Evolutionary conservation across 2,329 filamentous ascomycete genomes (phyloP).

Genomic region (Zelopaecilomyces penicillatus): DNA sequence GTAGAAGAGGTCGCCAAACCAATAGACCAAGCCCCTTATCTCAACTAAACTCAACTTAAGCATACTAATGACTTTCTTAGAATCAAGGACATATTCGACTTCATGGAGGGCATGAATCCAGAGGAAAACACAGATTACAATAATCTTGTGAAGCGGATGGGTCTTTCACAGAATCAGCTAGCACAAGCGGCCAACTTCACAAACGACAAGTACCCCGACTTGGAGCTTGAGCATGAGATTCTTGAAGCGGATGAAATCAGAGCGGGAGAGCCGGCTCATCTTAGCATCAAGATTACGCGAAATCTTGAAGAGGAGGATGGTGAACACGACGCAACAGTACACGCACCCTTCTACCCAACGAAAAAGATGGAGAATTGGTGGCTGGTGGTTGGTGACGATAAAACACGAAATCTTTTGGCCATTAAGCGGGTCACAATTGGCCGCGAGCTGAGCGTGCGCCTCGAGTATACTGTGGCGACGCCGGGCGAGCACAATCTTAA

Average conservation of each 20-base stretch:
- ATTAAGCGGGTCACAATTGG: constrained; percentile 93
- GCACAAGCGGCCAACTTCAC: constrained; percentile 89
- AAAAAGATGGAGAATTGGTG: constrained; percentile 98
- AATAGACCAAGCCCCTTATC: neutral
- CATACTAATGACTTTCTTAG: constrained; percentile 34
- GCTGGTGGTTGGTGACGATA: constrained; percentile 91
- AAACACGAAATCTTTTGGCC: constrained; percentile 74
- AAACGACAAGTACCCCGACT: constrained; percentile 91
- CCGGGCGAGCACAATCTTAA: constrained; percentile 82
- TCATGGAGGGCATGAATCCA: constrained; percentile 98
- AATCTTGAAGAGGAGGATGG: constrained; percentile 64
- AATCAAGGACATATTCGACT: constrained; percentile 91
- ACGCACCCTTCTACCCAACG: constrained; percentile 87
- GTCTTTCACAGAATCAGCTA: constrained; percentile 72
- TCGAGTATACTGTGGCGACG: constrained; percentile 83
- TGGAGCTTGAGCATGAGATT: constrained; percentile 83
- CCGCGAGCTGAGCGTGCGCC: constrained; percentile 63
- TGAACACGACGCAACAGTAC: constrained; percentile 73
- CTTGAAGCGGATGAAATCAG: constrained; percentile 72
- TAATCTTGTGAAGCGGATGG: constrained; percentile 67
- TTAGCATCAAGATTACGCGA: constrained; percentile 77
- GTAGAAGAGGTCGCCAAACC: constrained; percentile 16
- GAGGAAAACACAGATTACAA: constrained; percentile 80
- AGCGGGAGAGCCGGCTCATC: constrained; percentile 70
- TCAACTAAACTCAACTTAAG: neutral